Percentiles rank a stretch among this genome's conserved stretches.
These are phyloP conservation scores for Kodamaea sp. DNA, from an alignment of 1,139 yeast genomes.

Conservation along the genomic window DNA sequence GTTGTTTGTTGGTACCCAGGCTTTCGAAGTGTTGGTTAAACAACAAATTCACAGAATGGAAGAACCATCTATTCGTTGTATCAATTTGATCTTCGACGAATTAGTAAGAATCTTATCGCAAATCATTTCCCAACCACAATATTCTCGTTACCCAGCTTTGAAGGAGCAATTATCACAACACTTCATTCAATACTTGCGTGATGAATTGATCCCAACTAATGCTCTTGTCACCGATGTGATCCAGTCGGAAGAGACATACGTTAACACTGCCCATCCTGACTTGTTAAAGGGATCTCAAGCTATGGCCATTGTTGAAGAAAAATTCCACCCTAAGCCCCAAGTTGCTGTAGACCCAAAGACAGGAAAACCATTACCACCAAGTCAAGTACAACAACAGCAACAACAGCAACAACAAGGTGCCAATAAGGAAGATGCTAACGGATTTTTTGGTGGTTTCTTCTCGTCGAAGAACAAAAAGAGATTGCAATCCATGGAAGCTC, in stretches of 20 bases:
- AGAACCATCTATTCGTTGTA: conserved; percentile 90
- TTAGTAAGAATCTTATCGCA: conserved; percentile 87
- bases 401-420: conserved; percentile 28
- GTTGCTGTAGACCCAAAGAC: conserved; percentile 89
- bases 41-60: conserved; percentile 95
- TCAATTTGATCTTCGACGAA: conserved; percentile 89
- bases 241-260: conserved; percentile 84
- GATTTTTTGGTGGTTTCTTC: conserved; percentile 94
- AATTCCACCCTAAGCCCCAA: conserved; percentile 79
- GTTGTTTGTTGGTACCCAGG: conserved; percentile 94
- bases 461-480: conserved; percentile 91
- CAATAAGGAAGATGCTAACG: conserved; percentile 52
- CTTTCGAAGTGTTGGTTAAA: conserved; percentile 93
- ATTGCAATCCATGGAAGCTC: conserved; percentile 95
- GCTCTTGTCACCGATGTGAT: conserved; percentile 82
- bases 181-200: conserved; percentile 79
- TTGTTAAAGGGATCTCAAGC: conserved; percentile 93
- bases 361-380: conserved; percentile 69
- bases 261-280: conserved; percentile 97
- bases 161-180: conserved; percentile 82
- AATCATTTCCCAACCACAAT: conserved; percentile 78
- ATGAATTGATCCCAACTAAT: conserved; percentile 81
- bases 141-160: conserved; percentile 84
- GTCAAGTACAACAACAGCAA: conserved; percentile 36
- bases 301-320: conserved; percentile 91